phyloP scores from a whole-genome alignment of 345 rosid species.

The Populus deltoides region DNA sequence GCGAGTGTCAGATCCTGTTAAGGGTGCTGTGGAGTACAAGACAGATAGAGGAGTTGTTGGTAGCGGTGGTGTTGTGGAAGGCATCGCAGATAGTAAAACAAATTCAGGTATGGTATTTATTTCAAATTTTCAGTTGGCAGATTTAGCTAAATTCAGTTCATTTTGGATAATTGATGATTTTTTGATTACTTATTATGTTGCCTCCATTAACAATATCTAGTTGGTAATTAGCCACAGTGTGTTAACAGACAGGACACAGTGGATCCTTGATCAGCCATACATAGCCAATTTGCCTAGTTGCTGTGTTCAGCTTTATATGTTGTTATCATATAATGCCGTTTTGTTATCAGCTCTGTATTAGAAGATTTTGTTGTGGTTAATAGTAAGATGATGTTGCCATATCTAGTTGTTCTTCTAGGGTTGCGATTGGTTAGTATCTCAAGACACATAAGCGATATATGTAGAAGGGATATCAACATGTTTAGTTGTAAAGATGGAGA shows the following conservation, averaged over 20 bases:
- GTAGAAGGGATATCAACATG: too few species aligned
- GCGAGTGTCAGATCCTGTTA: constrained; percentile 32
- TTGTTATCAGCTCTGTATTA: too few species aligned
- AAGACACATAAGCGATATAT: too few species aligned
- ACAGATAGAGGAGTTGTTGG: constrained; percentile 28
- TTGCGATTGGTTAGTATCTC: too few species aligned
- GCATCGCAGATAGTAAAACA: constrained; percentile 15
- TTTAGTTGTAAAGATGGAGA: too few species aligned
- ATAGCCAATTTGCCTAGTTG: not conserved
- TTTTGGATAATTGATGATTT: not conserved
- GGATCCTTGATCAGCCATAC: too few species aligned
- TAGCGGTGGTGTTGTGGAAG: constrained; percentile 10
- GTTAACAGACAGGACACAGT: too few species aligned
- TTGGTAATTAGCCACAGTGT: too few species aligned
- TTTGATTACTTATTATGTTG: too few species aligned
- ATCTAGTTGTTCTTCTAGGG: not conserved
- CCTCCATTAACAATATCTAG: too few species aligned
- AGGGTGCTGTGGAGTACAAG: constrained; percentile 45
- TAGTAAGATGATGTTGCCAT: not conserved
- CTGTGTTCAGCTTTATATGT: not conserved
- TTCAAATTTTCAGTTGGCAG: not conserved
- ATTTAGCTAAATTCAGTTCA: not conserved
- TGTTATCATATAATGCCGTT: too few species aligned
- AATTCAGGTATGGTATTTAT: constrained; percentile 28
- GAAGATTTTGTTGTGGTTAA: too few species aligned